These are phyloP conservation scores for Blastobotrys muscicola DNA, from an alignment of 805 yeast species.

Conservation along the genomic window DNA sequence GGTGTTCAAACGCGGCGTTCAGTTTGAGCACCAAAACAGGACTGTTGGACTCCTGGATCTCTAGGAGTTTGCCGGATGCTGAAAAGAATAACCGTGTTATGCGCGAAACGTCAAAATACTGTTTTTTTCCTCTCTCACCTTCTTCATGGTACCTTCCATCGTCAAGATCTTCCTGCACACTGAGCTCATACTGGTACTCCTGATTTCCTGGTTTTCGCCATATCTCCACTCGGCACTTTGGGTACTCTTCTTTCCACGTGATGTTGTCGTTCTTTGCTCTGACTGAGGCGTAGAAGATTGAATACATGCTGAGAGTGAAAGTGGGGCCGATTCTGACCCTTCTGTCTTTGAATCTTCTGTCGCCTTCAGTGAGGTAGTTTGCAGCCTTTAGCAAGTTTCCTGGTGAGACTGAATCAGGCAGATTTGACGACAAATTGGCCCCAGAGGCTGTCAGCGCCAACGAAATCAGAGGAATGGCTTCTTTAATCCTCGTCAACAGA, in stretches of 20 bases:
- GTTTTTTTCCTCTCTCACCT: constrained; percentile 32
- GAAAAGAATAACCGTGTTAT: constrained; percentile 53
- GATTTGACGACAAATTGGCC: constrained; percentile 42
- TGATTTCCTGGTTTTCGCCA: constrained; percentile 20
- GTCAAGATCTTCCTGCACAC: constrained; percentile 47
- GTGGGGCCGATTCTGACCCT: constrained; percentile 45
- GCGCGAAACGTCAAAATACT: constrained; percentile 31
- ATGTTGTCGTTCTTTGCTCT: constrained; percentile 39
- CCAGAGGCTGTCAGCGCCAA: constrained; percentile 63
- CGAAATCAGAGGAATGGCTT: constrained; percentile 57
- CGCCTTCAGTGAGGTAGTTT: constrained; percentile 33
- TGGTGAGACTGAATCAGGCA: constrained; percentile 50
- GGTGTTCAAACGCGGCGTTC: constrained; percentile 18
- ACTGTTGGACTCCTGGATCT: constrained; percentile 48
- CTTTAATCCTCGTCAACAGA: constrained; percentile 48
- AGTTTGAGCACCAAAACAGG: constrained; percentile 61
- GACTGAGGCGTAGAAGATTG: constrained; percentile 38
- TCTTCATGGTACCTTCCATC: constrained; percentile 65
- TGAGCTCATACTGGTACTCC: constrained; percentile 36
- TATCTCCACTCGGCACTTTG: constrained; percentile 42
- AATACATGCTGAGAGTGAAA: constrained; percentile 47
- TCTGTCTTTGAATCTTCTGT: constrained; percentile 20
- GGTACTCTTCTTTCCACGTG: constrained; percentile 66
- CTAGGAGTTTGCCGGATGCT: constrained; percentile 57
- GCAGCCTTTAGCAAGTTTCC: constrained; percentile 59